These are phyloP conservation scores for Micromonas pusilla DNA, from an alignment of 139 green algal genomes.

Conservation along the genomic window DNA sequence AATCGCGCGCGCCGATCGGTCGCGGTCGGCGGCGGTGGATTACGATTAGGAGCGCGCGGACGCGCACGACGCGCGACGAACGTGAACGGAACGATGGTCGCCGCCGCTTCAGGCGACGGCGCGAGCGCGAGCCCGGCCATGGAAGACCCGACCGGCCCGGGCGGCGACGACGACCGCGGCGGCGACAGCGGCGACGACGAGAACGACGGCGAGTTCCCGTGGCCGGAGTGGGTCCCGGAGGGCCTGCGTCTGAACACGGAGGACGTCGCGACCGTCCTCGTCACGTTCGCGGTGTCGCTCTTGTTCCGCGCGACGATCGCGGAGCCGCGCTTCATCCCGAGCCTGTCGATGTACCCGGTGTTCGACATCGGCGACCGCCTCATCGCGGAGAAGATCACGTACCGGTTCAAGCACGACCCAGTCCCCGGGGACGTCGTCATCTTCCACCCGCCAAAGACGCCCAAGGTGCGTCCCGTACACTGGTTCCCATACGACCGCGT, in stretches of 20 bases:
- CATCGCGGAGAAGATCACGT: conserved; percentile 95
- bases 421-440: conserved; percentile 81
- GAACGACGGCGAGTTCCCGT: background rate
- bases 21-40: no score
- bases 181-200: conserved; percentile 9
- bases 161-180: conserved; percentile 10
- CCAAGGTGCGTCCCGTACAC: no score
- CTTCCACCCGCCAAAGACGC: conserved; percentile 69
- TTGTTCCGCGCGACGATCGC: conserved; percentile 82
- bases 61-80: no score
- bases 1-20: no score
- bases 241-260: conserved; percentile 64
- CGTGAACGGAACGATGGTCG: no score
- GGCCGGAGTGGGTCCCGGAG: conserved; percentile 33
- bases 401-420: conserved; percentile 57
- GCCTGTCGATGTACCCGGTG: conserved; percentile 93
- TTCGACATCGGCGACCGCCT: conserved; percentile 95
- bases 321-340: conserved; percentile 96
- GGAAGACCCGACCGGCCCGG: no score
- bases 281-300: conserved; percentile 80
- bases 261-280: conserved; percentile 74
- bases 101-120: no score
- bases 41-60: no score
- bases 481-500: no score
- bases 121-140: no score